phyloP scores from a whole-genome alignment of 2,329 filamentous ascomycete species.

The Aspergillus aculeatus region DNA sequence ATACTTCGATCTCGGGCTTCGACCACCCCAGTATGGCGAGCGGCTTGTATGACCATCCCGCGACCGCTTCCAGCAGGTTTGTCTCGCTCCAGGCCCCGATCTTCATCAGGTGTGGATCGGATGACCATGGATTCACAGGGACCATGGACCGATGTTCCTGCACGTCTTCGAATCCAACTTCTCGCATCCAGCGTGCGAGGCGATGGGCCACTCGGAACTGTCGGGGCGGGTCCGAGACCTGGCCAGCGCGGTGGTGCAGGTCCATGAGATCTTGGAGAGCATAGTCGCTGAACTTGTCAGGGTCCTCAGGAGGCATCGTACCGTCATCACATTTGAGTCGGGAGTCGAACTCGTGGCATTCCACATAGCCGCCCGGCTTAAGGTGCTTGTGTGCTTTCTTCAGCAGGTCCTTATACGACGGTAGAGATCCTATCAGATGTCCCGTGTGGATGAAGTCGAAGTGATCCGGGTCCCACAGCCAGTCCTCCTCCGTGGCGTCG shows the following conservation, averaged over 20 bases:
- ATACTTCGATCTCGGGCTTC: slow-evolving; percentile 48
- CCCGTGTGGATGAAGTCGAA: slow-evolving; percentile 63
- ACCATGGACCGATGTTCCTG: slow-evolving; percentile 54
- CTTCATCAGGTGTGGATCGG: slow-evolving; percentile 47
- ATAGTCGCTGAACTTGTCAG: slow-evolving; percentile 34
- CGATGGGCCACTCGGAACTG: slow-evolving; percentile 55
- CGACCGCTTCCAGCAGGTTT: slow-evolving; percentile 46
- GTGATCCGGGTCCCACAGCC: slow-evolving; percentile 52
- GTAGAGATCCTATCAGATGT: slow-evolving; percentile 58
- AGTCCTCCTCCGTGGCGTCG: slow-evolving; percentile 62
- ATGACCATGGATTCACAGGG: slow-evolving; percentile 53
- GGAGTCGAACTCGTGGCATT: slow-evolving; percentile 47
- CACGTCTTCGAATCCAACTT: slow-evolving; percentile 59
- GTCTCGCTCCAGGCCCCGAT: slow-evolving; percentile 51
- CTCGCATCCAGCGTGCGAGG: slow-evolving; percentile 54
- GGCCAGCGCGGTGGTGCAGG: slow-evolving; percentile 43
- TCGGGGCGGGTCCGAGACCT: slow-evolving; percentile 42
- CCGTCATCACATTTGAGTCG: slow-evolving; percentile 54
- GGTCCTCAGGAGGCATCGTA: slow-evolving; percentile 51
- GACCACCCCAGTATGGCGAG: slow-evolving; percentile 45
- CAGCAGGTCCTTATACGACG: slow-evolving; percentile 58
- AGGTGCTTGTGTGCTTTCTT: slow-evolving; percentile 52
- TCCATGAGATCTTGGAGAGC: slow-evolving; percentile 52
- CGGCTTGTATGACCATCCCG: slow-evolving; percentile 46
- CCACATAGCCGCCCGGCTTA: slow-evolving; percentile 55